Conservation (phyloP, 2,329 filamentous ascomycete species). For the Epichloe baconii region DNA sequence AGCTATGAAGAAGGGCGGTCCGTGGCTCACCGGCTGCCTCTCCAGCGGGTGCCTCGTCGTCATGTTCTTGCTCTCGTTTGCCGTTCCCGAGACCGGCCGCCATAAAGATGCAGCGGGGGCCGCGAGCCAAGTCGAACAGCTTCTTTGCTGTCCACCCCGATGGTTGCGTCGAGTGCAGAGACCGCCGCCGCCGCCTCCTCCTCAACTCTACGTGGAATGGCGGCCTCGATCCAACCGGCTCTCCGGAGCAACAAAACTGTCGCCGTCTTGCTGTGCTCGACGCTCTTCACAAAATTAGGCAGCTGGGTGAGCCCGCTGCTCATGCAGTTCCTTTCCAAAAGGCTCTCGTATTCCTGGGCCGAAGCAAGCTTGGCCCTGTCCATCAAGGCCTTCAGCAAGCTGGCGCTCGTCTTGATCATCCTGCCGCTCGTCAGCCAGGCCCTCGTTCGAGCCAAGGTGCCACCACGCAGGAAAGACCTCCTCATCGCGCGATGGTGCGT, state of each 20-base stretch:
- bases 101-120: background rate
- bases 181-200: too few species aligned
- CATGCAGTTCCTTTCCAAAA: background rate
- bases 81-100: background rate
- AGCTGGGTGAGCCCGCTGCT: background rate
- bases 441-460: background rate
- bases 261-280: background rate
- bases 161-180: too few species aligned
- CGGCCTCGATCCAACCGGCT: background rate
- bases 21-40: background rate
- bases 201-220: background rate
- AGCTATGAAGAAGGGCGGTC: background rate
- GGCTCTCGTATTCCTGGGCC: background rate
- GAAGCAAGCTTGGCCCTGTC: background rate
- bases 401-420: background rate
- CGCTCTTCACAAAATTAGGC: background rate
- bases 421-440: background rate
- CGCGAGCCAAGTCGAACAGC: too few species aligned
- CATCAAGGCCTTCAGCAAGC: background rate
- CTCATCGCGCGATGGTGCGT: background rate
- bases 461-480: background rate
- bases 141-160: too few species aligned
- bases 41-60: background rate
- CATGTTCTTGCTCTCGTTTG: background rate
- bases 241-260: background rate